Percentiles rank a stretch among this genome's conserved stretches.
phyloP scores from a whole-genome alignment of 768 basidiomycete genomes.

The Podaxis rugospora region DNA sequence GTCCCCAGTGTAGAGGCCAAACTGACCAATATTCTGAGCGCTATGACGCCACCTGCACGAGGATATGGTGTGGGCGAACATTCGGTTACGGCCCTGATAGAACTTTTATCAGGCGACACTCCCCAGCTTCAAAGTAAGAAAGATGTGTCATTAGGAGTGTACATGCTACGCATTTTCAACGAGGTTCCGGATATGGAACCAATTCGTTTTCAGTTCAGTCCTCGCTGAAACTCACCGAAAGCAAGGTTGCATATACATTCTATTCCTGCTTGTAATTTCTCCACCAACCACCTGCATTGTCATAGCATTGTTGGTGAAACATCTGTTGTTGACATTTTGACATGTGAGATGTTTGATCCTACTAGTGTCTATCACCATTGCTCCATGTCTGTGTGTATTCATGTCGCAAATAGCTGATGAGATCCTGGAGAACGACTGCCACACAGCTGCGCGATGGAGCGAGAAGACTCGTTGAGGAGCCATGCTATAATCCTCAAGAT shows the following conservation, averaged over 20 bases:
- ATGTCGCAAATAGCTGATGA: not conserved
- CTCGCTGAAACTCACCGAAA: too few species aligned
- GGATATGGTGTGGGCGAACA: too few species aligned
- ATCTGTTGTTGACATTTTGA: not conserved
- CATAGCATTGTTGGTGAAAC: not conserved
- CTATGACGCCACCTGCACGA: too few species aligned
- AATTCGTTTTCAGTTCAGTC: too few species aligned
- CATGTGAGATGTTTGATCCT: not conserved
- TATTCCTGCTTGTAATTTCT: not conserved
- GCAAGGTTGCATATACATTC: not conserved
- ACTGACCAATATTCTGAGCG: too few species aligned
- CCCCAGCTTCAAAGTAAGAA: not conserved
- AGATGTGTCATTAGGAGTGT: not conserved
- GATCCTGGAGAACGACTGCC: not conserved
- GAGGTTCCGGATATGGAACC: too few species aligned
- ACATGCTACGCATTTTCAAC: too few species aligned
- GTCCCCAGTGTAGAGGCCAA: too few species aligned
- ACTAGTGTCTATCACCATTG: not conserved
- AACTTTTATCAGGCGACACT: too few species aligned
- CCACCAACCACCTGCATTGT: not conserved
- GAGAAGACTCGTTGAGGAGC: not conserved
- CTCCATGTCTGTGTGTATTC: not conserved
- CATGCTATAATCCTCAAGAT: not conserved
- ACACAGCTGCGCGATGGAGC: not conserved
- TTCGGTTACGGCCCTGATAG: too few species aligned